phyloP scores from a whole-genome alignment of 495 filamentous ascomycete species.

The Terfezia boudieri region DNA sequence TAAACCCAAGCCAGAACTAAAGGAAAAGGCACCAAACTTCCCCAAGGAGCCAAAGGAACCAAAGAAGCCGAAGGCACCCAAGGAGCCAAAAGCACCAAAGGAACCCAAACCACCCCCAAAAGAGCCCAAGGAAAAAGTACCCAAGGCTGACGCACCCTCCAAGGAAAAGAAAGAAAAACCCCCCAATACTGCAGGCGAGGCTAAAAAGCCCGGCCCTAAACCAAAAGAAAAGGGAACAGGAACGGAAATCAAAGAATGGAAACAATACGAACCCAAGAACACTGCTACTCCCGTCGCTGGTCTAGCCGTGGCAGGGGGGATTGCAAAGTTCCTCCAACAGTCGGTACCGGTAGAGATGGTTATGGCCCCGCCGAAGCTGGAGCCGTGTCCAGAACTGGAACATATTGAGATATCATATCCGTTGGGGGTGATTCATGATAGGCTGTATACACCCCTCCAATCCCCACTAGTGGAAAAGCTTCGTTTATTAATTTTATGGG shows the following conservation, averaged over 20 bases:
- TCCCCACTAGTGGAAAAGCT: no score
- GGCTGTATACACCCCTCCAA: slow-evolving; percentile 6
- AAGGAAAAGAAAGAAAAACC: neutral
- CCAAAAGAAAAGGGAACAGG: neutral
- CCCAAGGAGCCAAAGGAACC: neutral
- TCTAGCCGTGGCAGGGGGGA: no score
- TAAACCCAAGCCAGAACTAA: neutral
- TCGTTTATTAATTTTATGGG: neutral
- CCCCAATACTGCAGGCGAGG: neutral
- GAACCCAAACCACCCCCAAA: neutral
- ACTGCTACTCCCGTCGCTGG: neutral
- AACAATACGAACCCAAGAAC: neutral
- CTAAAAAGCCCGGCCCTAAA: neutral
- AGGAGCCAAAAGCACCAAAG: neutral
- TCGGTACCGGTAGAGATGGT: neutral
- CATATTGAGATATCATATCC: slow-evolving; percentile 13
- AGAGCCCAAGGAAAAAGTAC: neutral
- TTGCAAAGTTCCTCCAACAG: neutral
- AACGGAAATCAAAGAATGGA: neutral
- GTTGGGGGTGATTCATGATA: slow-evolving; percentile 6
- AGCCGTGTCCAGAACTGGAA: slow-evolving; percentile 12
- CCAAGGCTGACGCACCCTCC: neutral
- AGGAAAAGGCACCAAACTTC: neutral
- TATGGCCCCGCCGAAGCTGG: slow-evolving; percentile 4
- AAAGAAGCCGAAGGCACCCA: slow-evolving; percentile 4